Conservation (phyloP, 495 filamentous ascomycete genomes). For the Neurospora terricola region DNA sequence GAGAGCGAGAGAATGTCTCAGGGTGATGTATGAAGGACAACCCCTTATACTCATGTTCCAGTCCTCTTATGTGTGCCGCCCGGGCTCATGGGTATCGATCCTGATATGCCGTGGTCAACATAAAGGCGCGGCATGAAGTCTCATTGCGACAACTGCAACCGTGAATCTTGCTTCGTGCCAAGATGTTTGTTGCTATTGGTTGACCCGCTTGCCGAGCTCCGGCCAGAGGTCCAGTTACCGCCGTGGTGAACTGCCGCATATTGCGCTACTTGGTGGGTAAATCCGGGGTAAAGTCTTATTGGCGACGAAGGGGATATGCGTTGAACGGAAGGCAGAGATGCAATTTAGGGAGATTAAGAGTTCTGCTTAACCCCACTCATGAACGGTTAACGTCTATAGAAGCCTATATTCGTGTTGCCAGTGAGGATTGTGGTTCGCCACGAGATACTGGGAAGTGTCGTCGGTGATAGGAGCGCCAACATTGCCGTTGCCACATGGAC, state of each 20-base stretch:
- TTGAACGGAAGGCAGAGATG: not conserved
- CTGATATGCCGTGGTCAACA: not conserved
- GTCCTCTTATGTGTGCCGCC: not conserved
- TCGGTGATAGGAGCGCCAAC: not conserved
- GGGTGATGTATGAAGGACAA: not conserved
- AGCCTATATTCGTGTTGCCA: not conserved
- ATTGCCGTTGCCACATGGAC: not conserved
- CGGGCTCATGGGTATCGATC: not conserved
- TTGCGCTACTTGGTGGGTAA: conserved; percentile 2
- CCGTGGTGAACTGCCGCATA: conserved; percentile 4
- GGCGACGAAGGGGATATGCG: not conserved
- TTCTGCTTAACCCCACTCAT: not conserved
- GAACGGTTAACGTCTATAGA: not conserved
- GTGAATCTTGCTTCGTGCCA: not conserved
- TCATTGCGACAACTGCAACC: not conserved
- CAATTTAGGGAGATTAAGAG: not conserved
- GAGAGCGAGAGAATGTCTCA: not conserved
- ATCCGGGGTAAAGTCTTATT: conserved; percentile 2
- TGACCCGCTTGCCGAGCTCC: not conserved
- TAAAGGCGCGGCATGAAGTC: not conserved
- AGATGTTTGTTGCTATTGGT: not conserved
- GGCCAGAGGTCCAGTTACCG: not conserved
- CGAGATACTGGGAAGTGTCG: not conserved
- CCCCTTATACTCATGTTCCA: not conserved
- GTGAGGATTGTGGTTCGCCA: not conserved